Evolutionary conservation across 176 grass and related monocot genomes (phyloP), one percentile per base, ranked within the genome.

Genomic region (Puya raimondii): DNA sequence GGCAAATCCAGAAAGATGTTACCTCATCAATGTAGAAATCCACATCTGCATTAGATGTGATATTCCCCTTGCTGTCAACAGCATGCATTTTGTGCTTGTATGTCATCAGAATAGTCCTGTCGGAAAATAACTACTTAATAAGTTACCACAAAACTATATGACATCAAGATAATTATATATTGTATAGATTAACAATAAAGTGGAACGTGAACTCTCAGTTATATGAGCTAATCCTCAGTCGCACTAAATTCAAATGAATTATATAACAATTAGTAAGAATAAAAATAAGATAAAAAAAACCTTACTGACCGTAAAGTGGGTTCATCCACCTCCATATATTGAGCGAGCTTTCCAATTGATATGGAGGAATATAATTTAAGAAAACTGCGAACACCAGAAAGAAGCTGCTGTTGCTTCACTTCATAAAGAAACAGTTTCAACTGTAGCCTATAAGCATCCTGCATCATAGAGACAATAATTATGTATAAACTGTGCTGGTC

Each of bases 41-140:
- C 23, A 93, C 77, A 76, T 99, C 94, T 61, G 89, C 80, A 80
- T 86, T 99, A 15, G 94, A 87, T 64, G 91, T 75, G 23, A 91
- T 85, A 70, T 93, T 99, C 56, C 89, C 94, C 64, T 93, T 83
- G 78, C 70, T 86, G 80, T 90, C 84, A 71, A 91, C 82, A 57
- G 89, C 80, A 79, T 99, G 89, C 94, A 99, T 93, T 79, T 99
- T 99, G 64, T 93, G 94, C 64, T 99, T 99, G 87, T 91, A 99
- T 70, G 89, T 90, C 87, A 99, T 76, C 78, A 99, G 81, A 51
- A 99, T 99, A 66, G 89, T 85, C 85, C 94, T 99, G 77, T 57
- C 22, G 21, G 54, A 76, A 73, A 53, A 47, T n/a, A 66, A 63
- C 11, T 13, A 2, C 16, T 61, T 61, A 61, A 9, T 7, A 10